Conservation (phyloP, 305 asterid species). For the Fraxinus angustifolia region DNA sequence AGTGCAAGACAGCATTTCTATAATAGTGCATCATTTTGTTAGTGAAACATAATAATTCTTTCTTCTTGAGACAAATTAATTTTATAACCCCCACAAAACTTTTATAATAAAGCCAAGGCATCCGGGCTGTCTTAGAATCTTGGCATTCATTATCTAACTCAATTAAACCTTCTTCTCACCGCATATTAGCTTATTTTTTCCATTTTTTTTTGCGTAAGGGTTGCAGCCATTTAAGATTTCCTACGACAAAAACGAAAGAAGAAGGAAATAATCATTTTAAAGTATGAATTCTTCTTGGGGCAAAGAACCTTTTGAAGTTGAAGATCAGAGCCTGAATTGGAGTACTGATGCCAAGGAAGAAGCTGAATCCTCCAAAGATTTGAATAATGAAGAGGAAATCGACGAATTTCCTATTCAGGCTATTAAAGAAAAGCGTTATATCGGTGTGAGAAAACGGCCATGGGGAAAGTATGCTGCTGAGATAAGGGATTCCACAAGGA, state of each 20-base stretch:
- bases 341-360: not conserved
- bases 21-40: not conserved
- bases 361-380: not conserved
- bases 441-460: slow-evolving; percentile 39
- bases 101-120: not conserved
- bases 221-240: not conserved
- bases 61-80: not conserved
- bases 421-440: slow-evolving; percentile 15
- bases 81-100: not conserved
- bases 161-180: not conserved
- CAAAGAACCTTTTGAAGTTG: not conserved
- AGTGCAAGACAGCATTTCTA: not conserved
- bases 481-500: slow-evolving; percentile 30
- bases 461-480: slow-evolving; percentile 48
- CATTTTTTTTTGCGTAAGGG: not conserved
- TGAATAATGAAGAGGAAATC: not conserved
- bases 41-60: not conserved
- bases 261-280: not conserved
- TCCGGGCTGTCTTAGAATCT: slow-evolving; percentile 1
- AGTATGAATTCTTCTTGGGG: slow-evolving; percentile 4
- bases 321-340: not conserved
- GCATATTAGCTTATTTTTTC: not conserved
- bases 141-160: not conserved
- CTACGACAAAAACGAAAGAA: not conserved
- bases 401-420: not conserved